Base-by-base conservation (phyloP, 179 eudicot species). In the Spinacia oleracea region DNA sequence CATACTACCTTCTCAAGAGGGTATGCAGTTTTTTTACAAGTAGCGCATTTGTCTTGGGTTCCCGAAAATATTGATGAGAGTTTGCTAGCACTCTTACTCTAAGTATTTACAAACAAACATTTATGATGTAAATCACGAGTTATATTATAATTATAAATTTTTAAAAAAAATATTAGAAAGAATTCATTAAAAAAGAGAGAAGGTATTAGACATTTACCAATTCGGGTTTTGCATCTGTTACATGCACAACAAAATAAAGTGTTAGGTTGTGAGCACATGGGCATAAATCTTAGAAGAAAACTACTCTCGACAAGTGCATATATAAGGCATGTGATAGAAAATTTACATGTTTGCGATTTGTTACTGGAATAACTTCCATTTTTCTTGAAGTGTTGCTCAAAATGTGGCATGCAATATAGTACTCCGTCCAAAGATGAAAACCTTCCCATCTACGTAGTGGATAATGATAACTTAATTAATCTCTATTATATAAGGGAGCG, bases 1-100 rank as follows among this genome's bases (percentile, higher is more conserved):
- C n/a, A n/a, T n/a, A n/a, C n/a, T n/a, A 92, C 98, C 94, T 94
- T 92, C 76, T 94, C 98, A 2, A 94, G 83, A 4, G 98, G 97
- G 73, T 94, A 94, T 3, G 87, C 98, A 0, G 94, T 91, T 76
- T 94, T 94, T 74, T 88, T 92, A 64, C 98, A 94, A 7, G 81
- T 76, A 21, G 86, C 83, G 79, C 98, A 94, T 81, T 92, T 94
- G 7, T 94, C 98, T 79, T 89, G 92, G 12, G 98, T 94, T 18
- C 98, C 97, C 6, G 96, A 91, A 81, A 94, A 94, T 82, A 94
- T 74, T 1, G 89, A 42, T n/a, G 98, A 89, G 32, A 90, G 65
- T 79, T 89, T 94, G 87, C 89, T 92, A 2, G 97, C 87, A 10
- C 83, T 71, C 65, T 86, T 91, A 2, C 73, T 60, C 93, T 93